Evolutionary conservation across 2,329 filamentous ascomycete species (phyloP).

Genomic region (Lecanoromycetidae sp.): DNA sequence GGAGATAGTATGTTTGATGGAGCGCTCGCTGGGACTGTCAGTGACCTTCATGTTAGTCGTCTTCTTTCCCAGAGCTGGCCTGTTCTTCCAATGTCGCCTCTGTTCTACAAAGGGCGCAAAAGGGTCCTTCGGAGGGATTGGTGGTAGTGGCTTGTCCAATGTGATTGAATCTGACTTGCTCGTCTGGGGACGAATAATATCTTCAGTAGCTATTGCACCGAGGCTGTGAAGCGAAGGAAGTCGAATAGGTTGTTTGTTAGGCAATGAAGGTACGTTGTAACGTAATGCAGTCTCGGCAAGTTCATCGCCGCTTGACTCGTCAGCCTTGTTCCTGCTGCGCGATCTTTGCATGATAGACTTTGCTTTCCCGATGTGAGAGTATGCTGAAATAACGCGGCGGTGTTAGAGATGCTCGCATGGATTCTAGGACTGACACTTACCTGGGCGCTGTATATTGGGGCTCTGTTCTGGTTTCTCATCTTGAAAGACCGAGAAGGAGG

Average conservation of each 20-base stretch:
- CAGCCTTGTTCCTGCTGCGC: background rate
- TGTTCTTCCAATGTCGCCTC: slow-evolving; percentile 4
- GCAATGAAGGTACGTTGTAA: slow-evolving; percentile 4
- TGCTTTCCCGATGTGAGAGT: slow-evolving; percentile 4
- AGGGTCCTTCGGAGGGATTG: slow-evolving; percentile 1
- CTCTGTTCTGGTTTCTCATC: slow-evolving; percentile 12
- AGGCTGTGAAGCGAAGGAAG: slow-evolving; percentile 8
- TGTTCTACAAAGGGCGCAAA: slow-evolving; percentile 1
- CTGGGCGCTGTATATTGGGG: background rate
- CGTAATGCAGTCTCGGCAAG: slow-evolving; percentile 11
- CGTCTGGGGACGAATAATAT: slow-evolving; percentile 7
- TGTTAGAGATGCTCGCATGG: background rate
- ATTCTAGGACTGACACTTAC: slow-evolving; percentile 1
- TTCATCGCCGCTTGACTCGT: slow-evolving; percentile 16
- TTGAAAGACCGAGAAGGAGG: slow-evolving; percentile 16
- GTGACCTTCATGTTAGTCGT: slow-evolving; percentile 12
- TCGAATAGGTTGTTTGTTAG: background rate
- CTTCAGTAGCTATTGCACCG: slow-evolving; percentile 1
- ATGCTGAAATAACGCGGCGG: background rate
- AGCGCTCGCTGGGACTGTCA: background rate
- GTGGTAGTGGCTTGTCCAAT: slow-evolving; percentile 8
- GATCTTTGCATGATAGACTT: background rate
- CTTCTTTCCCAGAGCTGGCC: slow-evolving; percentile 9
- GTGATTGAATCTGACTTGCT: background rate
- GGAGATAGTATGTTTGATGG: slow-evolving; percentile 7